These are phyloP conservation scores for Vickermania ingenoplastis DNA, from an alignment of 208 protist species.

Conservation along the genomic window DNA sequence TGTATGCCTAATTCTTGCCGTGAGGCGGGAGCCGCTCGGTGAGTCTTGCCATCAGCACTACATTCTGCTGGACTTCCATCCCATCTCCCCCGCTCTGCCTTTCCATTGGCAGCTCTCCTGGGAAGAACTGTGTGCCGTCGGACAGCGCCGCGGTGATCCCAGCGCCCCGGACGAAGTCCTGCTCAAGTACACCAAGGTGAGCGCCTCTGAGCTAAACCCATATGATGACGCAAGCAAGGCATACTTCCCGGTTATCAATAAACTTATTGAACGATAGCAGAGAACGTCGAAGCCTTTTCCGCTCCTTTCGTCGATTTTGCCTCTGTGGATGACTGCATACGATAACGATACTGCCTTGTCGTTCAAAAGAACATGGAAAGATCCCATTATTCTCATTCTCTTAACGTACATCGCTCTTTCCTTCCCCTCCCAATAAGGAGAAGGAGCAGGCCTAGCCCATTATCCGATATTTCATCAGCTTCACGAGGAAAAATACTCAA, in stretches of 20 bases:
- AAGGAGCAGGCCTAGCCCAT: too few relatives aligned
- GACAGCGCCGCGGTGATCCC: constrained; percentile 11
- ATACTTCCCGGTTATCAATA: constrained; percentile 27
- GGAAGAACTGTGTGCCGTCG: constrained; percentile 29
- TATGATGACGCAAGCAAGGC: constrained; percentile 16
- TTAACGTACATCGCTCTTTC: too few relatives aligned
- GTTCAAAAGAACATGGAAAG: too few relatives aligned
- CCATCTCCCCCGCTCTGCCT: constrained; percentile 18
- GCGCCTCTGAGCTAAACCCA: constrained; percentile 15
- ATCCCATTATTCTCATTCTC: too few relatives aligned
- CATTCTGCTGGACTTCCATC: constrained; percentile 27
- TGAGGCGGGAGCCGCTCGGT: constrained; percentile 5
- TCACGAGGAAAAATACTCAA: too few relatives aligned
- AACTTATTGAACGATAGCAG: background rate
- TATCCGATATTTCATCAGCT: too few relatives aligned
- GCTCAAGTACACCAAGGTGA: constrained; percentile 20
- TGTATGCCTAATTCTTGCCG: constrained; percentile 14
- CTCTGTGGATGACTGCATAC: too few relatives aligned
- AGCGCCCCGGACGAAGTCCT: constrained; percentile 1
- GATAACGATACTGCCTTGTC: too few relatives aligned
- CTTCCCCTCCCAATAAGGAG: too few relatives aligned
- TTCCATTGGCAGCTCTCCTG: constrained; percentile 35
- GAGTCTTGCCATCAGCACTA: background rate
- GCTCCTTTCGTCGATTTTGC: too few relatives aligned
- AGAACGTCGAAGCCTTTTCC: too few relatives aligned